phyloP scores from a whole-genome alignment of 164 flowering plant genomes.

The Tetrastigma voinierianum region DNA sequence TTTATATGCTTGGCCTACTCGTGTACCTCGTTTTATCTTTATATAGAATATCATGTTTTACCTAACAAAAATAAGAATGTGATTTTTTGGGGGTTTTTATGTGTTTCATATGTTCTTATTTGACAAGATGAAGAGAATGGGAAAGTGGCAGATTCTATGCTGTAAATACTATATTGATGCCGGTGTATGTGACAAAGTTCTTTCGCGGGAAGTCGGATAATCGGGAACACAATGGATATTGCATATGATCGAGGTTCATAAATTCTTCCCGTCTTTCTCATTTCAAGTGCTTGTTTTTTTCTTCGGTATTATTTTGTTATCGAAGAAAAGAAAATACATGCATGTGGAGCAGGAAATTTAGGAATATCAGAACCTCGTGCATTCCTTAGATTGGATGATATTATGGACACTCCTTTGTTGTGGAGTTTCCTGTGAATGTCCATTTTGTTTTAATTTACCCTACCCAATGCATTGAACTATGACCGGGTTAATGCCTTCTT shows the following conservation, averaged over 20 bases:
- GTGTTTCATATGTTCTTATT: constrained; percentile 4
- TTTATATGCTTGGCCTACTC: no score
- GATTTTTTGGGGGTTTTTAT: not conserved
- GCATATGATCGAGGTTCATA: constrained; percentile 96
- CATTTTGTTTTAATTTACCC: no score
- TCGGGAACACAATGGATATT: constrained; percentile 98
- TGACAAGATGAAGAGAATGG: constrained; percentile 83
- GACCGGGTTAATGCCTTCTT: no score
- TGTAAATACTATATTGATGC: constrained; percentile 81
- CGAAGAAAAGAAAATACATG: no score
- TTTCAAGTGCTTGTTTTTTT: not conserved
- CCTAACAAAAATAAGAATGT: no score
- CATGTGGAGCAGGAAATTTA: no score
- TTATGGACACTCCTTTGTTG: no score
- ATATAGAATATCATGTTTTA: not conserved
- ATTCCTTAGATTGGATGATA: no score
- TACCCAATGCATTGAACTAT: no score
- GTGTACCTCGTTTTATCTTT: no score
- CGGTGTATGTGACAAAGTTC: constrained; percentile 86
- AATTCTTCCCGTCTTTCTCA: not conserved
- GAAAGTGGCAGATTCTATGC: constrained; percentile 84
- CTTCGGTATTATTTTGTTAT: not conserved
- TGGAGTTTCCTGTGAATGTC: no score
- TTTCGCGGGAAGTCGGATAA: constrained; percentile 99
- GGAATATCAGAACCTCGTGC: no score